phyloP scores from a whole-genome alignment of 495 filamentous ascomycete genomes.

The Tricharina praecox region DNA sequence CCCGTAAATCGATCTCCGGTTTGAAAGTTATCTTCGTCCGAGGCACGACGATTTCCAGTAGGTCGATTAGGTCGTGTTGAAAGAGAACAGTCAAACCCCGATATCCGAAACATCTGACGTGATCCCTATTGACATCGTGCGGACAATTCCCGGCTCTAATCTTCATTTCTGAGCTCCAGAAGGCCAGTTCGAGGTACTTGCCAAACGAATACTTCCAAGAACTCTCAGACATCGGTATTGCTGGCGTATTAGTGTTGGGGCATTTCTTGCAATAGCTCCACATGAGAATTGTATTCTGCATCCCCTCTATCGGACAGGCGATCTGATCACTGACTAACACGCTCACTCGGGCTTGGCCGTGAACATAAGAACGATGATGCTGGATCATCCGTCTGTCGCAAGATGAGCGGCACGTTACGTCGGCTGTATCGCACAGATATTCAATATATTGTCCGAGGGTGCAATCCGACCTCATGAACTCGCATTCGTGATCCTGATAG shows the following conservation, averaged over 20 bases:
- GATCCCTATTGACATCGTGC: conserved; percentile 82
- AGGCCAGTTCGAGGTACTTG: conserved; percentile 91
- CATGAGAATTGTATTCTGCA: conserved; percentile 78
- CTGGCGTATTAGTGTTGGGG: conserved; percentile 61
- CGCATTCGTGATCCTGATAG: conserved; percentile 59
- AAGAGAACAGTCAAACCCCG: conserved; percentile 69
- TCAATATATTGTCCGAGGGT: conserved; percentile 94
- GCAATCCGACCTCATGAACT: conserved; percentile 40
- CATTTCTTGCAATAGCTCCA: conserved; percentile 89
- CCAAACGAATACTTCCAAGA: conserved; percentile 98
- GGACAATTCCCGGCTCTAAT: conserved; percentile 69
- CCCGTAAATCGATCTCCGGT: conserved; percentile 72
- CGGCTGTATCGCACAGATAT: conserved; percentile 61
- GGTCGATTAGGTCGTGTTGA: conserved; percentile 78
- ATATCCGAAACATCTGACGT: conserved; percentile 82
- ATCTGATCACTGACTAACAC: conserved; percentile 61
- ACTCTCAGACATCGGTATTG: conserved; percentile 81
- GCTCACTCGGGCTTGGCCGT: conserved; percentile 84
- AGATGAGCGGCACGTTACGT: conserved; percentile 56
- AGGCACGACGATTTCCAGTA: conserved; percentile 92
- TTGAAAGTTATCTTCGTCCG: conserved; percentile 86
- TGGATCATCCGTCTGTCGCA: conserved; percentile 82
- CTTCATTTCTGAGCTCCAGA: conserved; percentile 76
- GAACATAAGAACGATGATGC: conserved; percentile 93
- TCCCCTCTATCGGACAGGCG: conserved; percentile 48